phyloP scores from a whole-genome alignment of 1,139 yeast genomes.

The Groenewaldozyma sp. region DNA sequence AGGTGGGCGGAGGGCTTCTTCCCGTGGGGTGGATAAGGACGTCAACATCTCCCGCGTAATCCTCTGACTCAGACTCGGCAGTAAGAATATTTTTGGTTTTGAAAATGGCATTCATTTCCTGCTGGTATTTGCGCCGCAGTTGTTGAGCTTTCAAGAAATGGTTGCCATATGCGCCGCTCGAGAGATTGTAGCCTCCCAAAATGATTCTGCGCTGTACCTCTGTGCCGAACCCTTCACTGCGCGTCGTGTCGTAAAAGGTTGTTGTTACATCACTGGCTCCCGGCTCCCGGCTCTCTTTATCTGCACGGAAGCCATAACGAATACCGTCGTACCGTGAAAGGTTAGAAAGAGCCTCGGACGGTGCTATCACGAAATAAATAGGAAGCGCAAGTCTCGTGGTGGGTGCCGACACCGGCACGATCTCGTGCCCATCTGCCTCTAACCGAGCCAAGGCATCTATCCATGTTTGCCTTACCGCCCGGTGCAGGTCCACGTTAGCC shows the following conservation, averaged over 20 bases:
- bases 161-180: constrained; percentile 65
- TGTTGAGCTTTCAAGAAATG: constrained; percentile 72
- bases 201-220: constrained; percentile 80
- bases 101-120: constrained; percentile 61
- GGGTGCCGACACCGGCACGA: constrained; percentile 62
- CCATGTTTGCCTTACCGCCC: constrained; percentile 42
- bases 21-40: constrained; percentile 68
- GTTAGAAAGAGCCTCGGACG: constrained; percentile 93
- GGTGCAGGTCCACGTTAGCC: constrained; percentile 48
- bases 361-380: constrained; percentile 76
- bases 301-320: constrained; percentile 55
- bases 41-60: constrained; percentile 40
- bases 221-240: constrained; percentile 59
- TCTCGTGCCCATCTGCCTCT: constrained; percentile 44
- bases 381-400: constrained; percentile 61
- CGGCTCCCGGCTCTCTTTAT: constrained; percentile 18
- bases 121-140: constrained; percentile 49
- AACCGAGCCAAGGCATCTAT: constrained; percentile 30
- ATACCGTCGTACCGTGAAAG: constrained; percentile 85
- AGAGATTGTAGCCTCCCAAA: constrained; percentile 77
- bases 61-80: constrained; percentile 9
- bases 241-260: constrained; percentile 44
- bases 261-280: constrained; percentile 24
- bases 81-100: constrained; percentile 40
- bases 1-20: constrained; percentile 46